These are phyloP conservation scores for Stephania yunnanensis DNA, from an alignment of 164 flowering plant species.

Conservation along the genomic window DNA sequence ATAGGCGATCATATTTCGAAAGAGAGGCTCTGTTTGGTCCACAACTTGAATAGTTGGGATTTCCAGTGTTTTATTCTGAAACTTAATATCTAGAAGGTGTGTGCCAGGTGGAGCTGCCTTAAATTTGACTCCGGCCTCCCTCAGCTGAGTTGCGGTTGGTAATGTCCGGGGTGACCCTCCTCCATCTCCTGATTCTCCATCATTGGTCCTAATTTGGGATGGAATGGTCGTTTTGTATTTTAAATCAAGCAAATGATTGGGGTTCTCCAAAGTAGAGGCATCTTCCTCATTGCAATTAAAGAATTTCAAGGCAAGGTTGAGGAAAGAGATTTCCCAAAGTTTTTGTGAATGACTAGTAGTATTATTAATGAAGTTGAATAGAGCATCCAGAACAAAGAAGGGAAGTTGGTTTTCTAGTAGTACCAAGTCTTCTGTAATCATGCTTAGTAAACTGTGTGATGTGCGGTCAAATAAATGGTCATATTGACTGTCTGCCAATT, in stretches of 20 bases:
- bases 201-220: no score
- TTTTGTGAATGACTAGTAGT: background rate
- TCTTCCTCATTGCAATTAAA: no score
- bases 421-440: conserved; percentile 14
- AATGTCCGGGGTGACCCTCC: background rate
- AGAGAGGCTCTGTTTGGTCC: no score
- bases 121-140: background rate
- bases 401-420: conserved; percentile 35
- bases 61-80: no score
- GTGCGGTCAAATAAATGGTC: background rate
- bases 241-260: background rate
- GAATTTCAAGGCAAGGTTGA: background rate
- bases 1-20: no score
- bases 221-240: background rate
- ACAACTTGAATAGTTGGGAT: no score
- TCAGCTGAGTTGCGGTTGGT: background rate
- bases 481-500: background rate
- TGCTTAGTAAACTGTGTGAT: background rate
- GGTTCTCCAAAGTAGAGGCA: no score
- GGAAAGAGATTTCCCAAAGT: background rate
- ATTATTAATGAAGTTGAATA: conserved; percentile 1
- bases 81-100: no score
- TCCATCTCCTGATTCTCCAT: background rate
- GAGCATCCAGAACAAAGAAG: conserved; percentile 10
- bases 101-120: no score